Base-by-base conservation (phyloP, 768 basidiomycete genomes). In the Naganishia kalamii region DNA sequence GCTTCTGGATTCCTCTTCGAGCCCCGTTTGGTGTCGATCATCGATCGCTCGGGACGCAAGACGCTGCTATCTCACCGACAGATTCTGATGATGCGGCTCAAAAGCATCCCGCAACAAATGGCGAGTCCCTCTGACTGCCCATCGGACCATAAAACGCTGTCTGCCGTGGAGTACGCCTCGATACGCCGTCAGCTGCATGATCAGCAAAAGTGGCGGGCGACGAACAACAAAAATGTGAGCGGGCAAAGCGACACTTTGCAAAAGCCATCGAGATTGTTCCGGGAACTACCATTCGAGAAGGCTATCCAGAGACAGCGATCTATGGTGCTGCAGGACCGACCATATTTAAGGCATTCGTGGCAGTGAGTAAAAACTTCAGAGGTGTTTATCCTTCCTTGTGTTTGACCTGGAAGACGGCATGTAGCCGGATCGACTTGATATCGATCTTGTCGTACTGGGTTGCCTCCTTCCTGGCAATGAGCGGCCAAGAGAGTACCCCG, bases 321-420 rank as follows among this genome's bases (percentile, higher is more conserved):
- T 19, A 68, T 80, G 15, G 71, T 69, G 7, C 62, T 71, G 17
- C 72, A 76, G 41, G 78, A 78, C 68, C 81, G 92, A 1, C 92
- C 94, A 0, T 98, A 91, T 75, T 82, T 98, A 0, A 84, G 94
- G 10, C 92, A 97, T 72, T 89, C 88, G 62, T 97, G 92, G 92
- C 75, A 79, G 65, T 70, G 73, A 32, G 66, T 63, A 37, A 29
- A 7, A 5, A 19, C 37, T 15, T 13, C 17, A n/a, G 35, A 25
- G 27, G 8, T 32, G 8, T 15, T n/a, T n/a, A 33, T 35, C 15
- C n/a, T 27, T 19, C 11, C 47, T 12, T 15, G 17, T n/a, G 19
- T 25, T 49, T 32, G 8, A 50, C 27, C 17, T 13, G 17, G 6
- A 44, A 60, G 15, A 19, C 50, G 3, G 10, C 33, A 2, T n/a